Evolutionary conservation across 2,329 filamentous ascomycete species (phyloP).

Genomic region (Paracoccidioides brasiliensis): DNA sequence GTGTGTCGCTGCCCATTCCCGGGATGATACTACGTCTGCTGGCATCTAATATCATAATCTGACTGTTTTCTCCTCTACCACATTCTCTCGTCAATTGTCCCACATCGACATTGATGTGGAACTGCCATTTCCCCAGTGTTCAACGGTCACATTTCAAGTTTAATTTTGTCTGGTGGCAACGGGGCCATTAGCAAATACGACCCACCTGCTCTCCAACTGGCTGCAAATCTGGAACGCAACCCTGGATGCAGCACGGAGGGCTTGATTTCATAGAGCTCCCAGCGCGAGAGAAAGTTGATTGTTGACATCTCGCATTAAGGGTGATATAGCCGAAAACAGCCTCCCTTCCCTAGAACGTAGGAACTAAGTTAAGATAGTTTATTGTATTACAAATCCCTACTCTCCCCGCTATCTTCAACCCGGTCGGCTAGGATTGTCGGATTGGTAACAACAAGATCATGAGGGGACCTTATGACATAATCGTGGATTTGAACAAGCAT

Average conservation of each 20-base stretch:
- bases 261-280: conserved; percentile 6
- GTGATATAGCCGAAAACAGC: conserved; percentile 4
- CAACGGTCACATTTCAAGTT: conserved; percentile 5
- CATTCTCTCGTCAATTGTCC: conserved; percentile 4
- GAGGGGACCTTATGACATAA: conserved; percentile 4
- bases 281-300: not conserved
- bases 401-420: conserved; percentile 2
- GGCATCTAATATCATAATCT: conserved; percentile 2
- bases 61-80: conserved; percentile 2
- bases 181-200: not conserved
- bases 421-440: conserved; percentile 3
- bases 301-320: conserved; percentile 4
- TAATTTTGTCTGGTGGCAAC: conserved; percentile 1
- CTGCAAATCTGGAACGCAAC: not conserved
- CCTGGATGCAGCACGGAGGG: conserved; percentile 4
- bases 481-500: not conserved
- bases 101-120: not conserved
- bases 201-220: not conserved
- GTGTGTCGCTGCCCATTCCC: too few species aligned
- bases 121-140: conserved; percentile 3
- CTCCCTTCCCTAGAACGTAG: conserved; percentile 2
- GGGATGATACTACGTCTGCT: conserved; percentile 3
- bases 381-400: conserved; percentile 5
- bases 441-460: conserved; percentile 2
- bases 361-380: conserved; percentile 2